Evolutionary conservation across 192 early-diverging fungal genomes (phyloP), one percentile per base, ranked within the genome.

Genomic region (Backusella tuberculispora): DNA sequence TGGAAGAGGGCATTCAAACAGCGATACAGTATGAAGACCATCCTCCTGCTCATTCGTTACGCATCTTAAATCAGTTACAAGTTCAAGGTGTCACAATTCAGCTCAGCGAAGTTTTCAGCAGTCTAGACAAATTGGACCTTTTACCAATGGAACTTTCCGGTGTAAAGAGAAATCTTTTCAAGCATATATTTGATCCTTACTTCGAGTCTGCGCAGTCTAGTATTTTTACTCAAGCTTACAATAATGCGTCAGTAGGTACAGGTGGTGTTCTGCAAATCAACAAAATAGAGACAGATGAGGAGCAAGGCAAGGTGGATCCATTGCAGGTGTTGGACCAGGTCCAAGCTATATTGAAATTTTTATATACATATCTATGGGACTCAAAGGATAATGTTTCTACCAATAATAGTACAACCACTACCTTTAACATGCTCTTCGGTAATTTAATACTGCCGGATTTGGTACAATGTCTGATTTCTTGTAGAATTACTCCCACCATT

Each of bases 311-410:
- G 19, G 45, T 63, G 21, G 48, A 72, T 43, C 53, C 71, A 43
- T 21, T 72, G 56, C 34, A 14, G n/a, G 66, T 46, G 15, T 21
- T 79, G 5, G 17, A 63, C 8, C 43, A 74, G 3, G 37, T 75
- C 17, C 44, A 75, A 44, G 53, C 5, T 34, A 68, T 79, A 65
- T 63, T 75, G 24, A 48, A 63, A 6, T 79, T 72, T 26, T 79
- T 75, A 21, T 63, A 65, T 48, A 26, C 66, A 3, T 66, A 72
- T 46, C 5, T 75, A n/a, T 79, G 71, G 56, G 69, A 69, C 9
- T 44, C 66, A 26, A 29, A 21, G 10, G 53, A 40, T 10, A 34
- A 48, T 24, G 60, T 48, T 38, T 34, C 29, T 34, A 34, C 29
- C 2, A 34, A 34, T 34, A 34, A 34, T 34, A 34, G 29, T 34